Evolutionary conservation across 805 yeast species (phyloP).

Genomic region (Schwanniomyces vanrijiae): DNA sequence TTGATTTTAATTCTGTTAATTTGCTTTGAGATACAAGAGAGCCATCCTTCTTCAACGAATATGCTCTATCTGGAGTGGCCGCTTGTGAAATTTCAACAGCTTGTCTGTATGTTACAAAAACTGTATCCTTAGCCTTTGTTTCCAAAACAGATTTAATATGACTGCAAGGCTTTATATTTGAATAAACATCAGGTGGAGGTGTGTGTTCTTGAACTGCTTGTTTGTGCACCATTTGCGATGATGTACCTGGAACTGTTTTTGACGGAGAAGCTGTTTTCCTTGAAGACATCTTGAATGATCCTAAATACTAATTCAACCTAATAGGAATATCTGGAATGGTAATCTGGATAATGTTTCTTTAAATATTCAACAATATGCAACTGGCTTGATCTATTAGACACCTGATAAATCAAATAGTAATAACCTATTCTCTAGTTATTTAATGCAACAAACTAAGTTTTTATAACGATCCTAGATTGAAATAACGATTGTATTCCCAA

Average conservation of each 20-base stretch:
- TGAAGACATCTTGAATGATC: neutral
- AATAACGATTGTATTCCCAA: neutral
- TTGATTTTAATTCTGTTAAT: constrained; percentile 41
- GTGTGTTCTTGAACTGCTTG: constrained; percentile 6
- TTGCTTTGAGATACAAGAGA: constrained; percentile 33
- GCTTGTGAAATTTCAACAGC: constrained; percentile 49
- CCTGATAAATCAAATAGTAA: neutral
- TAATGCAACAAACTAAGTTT: neutral
- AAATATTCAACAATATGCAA: too few relatives aligned
- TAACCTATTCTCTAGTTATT: neutral
- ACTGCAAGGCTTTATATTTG: constrained; percentile 44
- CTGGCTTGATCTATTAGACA: neutral
- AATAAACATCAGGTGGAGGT: constrained; percentile 22
- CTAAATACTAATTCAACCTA: neutral
- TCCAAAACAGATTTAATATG: constrained; percentile 50
- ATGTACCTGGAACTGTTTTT: neutral
- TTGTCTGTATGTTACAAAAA: constrained; percentile 49
- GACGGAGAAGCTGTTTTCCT: constrained; percentile 2
- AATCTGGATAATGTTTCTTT: too few relatives aligned
- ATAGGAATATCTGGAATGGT: neutral
- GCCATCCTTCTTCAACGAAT: constrained; percentile 37
- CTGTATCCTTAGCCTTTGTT: constrained; percentile 50
- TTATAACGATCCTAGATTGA: neutral
- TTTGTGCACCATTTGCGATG: neutral
- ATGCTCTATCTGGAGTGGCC: constrained; percentile 24